These are phyloP conservation scores for Phialophora macrospora DNA, from an alignment of 2,329 filamentous ascomycete species.

Conservation along the genomic window DNA sequence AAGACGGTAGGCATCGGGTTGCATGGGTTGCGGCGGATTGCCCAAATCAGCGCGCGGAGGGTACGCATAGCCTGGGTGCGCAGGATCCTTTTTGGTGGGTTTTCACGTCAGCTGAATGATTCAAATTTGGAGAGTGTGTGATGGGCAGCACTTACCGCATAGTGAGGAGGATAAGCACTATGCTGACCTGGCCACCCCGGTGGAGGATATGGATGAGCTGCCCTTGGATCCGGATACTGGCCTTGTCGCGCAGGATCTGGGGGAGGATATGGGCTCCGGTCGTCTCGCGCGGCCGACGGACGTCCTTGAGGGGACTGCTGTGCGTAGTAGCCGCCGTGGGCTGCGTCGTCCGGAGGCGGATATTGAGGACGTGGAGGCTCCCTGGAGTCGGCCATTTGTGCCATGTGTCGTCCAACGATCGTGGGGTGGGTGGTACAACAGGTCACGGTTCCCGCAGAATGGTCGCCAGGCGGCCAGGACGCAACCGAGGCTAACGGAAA, in stretches of 20 bases:
- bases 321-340: constrained; percentile 36
- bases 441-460: constrained; percentile 21
- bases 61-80: constrained; percentile 43
- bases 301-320: constrained; percentile 32
- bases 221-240: constrained; percentile 53
- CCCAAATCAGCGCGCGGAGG: constrained; percentile 46
- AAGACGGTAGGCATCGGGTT: constrained; percentile 49
- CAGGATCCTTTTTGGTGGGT: constrained; percentile 30
- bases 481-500: constrained; percentile 36
- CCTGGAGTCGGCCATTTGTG: constrained; percentile 38
- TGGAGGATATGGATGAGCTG: constrained; percentile 42
- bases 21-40: constrained; percentile 47
- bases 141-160: constrained; percentile 45
- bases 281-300: constrained; percentile 32
- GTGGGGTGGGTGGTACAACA: constrained; percentile 27
- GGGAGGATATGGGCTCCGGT: constrained; percentile 37
- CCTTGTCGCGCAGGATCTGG: constrained; percentile 52
- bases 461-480: constrained; percentile 36
- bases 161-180: constrained; percentile 42
- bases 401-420: constrained; percentile 34
- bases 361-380: constrained; percentile 36
- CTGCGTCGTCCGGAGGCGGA: constrained; percentile 35
- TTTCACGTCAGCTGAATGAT: constrained; percentile 21
- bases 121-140: not conserved
- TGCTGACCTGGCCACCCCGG: constrained; percentile 42